phyloP scores from a whole-genome alignment of 2,329 filamentous ascomycete species.

The Onygenales sp. region DNA sequence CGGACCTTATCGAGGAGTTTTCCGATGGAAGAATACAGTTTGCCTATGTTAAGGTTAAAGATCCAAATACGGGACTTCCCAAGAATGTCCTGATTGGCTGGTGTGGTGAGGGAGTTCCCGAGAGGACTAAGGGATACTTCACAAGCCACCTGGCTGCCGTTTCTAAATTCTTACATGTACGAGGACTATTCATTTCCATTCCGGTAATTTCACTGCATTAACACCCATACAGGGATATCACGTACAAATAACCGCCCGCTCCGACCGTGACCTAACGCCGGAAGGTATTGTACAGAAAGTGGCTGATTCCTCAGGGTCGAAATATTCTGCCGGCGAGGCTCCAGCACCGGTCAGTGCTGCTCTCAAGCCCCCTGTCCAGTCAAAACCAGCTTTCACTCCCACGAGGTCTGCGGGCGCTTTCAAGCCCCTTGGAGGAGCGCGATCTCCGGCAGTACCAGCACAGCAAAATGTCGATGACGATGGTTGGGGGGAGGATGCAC shows the following conservation, averaged over 20 bases:
- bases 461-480: conserved; percentile 62
- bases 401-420: conserved; percentile 52
- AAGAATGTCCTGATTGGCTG: conserved; percentile 92
- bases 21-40: conserved; percentile 96
- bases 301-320: conserved; percentile 84
- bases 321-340: conserved; percentile 68
- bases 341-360: conserved; percentile 44
- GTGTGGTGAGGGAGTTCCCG: conserved; percentile 97
- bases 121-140: conserved; percentile 96
- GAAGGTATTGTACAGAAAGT: conserved; percentile 89
- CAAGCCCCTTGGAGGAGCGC: conserved; percentile 56
- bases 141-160: conserved; percentile 87
- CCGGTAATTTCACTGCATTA: conserved; percentile 4
- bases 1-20: conserved; percentile 88
- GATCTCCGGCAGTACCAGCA: conserved; percentile 42
- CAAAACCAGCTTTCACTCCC: conserved; percentile 87
- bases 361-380: conserved; percentile 56
- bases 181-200: conserved; percentile 3
- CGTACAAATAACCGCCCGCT: conserved; percentile 91
- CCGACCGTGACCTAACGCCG: conserved; percentile 77
- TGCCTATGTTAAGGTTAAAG: conserved; percentile 91
- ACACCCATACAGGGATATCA: conserved; percentile 62
- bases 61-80: conserved; percentile 79
- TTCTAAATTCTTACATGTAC: conserved; percentile 76
- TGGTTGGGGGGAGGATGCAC: conserved; percentile 91